Evolutionary conservation across 768 basidiomycete genomes (phyloP), one percentile per base, ranked within the genome.

Genomic region (Plicaturopsis crispa): DNA sequence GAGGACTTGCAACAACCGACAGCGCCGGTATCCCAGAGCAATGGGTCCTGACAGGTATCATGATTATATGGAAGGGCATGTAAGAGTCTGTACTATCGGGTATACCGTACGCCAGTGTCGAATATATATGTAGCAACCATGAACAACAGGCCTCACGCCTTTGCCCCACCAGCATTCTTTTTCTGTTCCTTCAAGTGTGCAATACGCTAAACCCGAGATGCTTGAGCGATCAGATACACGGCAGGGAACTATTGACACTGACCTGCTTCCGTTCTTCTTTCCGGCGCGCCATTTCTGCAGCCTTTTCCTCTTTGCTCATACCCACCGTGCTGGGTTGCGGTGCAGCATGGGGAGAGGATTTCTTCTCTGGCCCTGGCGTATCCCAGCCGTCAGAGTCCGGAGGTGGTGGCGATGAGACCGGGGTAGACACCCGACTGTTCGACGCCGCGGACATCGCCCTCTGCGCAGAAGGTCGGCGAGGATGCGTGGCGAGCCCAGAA

Each of bases 231-330:
- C 18, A 17, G 12, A 3, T 2, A 18, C 11, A 16, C 32, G 13
- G 14, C 12, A 17, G 4, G 35, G 31, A 31, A 39, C n/a, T n/a
- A n/a, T n/a, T n/a, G 12, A 30, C 13, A 60, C 74, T 14, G 38
- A 89, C 89, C 67, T 88, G 79, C 56, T 84, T 91, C 32, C 94
- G 66, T 56, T 97, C 94, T 56, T 97, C 93, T 53, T 93, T 84
- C 42, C 92, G 69, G 46, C 84, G 68, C 6, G 84, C 84, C 80
- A 97, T 84, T 65, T 96, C 90, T n/a, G 78, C 80, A 2, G 87
- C 87, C 58, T 86, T 94, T 48, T 93, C 91, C 57, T 96, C 94
- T 57, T 91, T 96, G 19, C 75, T 72, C 71, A 90, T 67, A 0
- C 63, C 65, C 1, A 56, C 59, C 19, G 72, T 59, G 39, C 67